Conservation (phyloP, 169 alveolate genomes). For the Eimeria zaria region DNA sequence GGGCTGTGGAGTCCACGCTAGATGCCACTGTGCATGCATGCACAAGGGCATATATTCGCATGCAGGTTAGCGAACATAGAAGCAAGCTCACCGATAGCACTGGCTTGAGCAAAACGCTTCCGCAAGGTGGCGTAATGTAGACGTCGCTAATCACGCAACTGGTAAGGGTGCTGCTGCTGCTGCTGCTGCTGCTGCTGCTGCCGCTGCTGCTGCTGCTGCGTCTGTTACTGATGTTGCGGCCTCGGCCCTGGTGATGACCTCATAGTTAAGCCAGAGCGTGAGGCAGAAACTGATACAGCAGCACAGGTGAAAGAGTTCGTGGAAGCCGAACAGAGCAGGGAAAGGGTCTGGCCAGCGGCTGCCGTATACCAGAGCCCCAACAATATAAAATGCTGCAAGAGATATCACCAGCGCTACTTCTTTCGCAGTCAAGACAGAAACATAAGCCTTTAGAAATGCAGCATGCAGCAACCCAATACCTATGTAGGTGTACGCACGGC, state of each 20-base stretch:
- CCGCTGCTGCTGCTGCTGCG: not conserved
- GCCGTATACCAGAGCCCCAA: conserved; percentile 80
- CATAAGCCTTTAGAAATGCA: conserved; percentile 34
- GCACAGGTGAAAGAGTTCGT: conserved; percentile 80
- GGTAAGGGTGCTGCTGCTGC: too few species aligned
- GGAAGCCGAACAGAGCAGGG: conserved; percentile 80
- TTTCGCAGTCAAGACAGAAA: conserved; percentile 42
- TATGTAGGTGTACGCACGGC: conserved; percentile 80
- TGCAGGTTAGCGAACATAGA: not conserved
- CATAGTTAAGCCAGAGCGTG: conserved; percentile 84
- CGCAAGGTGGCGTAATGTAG: too few species aligned
- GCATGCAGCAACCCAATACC: conserved; percentile 81
- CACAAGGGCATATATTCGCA: not conserved
- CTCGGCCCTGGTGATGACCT: conserved; percentile 73
- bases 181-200: not conserved
- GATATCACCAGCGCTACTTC: conserved; percentile 31
- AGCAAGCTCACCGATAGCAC: not conserved
- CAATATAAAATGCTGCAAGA: conserved; percentile 64
- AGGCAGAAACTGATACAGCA: conserved; percentile 70
- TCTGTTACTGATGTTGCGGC: not conserved
- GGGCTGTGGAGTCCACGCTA: too few species aligned
- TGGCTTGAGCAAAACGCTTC: too few species aligned
- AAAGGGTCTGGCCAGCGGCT: conserved; percentile 80
- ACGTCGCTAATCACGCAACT: not conserved
- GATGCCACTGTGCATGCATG: not conserved